Evolutionary conservation across 2,329 filamentous ascomycete genomes (phyloP).

Genomic region (Phialemoniopsis sp.): DNA sequence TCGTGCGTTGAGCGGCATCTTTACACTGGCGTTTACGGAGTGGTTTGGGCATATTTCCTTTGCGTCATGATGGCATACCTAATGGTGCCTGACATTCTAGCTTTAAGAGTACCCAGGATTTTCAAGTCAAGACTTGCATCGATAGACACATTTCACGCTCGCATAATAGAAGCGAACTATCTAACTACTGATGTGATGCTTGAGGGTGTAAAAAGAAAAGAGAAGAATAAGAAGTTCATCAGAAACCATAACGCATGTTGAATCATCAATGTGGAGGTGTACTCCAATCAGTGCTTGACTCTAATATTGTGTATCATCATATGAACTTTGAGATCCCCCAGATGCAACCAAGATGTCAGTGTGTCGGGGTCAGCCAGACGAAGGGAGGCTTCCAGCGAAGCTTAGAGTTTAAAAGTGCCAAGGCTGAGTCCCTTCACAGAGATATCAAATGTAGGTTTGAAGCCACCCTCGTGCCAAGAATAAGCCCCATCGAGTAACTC

Average conservation of each 20-base stretch:
- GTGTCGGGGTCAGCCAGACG: constrained; percentile 12
- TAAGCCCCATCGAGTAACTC: constrained; percentile 99
- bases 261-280: constrained; percentile 35
- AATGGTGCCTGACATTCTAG: too few relatives aligned
- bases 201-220: too few relatives aligned
- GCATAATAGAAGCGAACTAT: too few relatives aligned
- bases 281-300: constrained; percentile 93
- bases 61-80: too few relatives aligned
- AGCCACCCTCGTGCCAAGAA: constrained; percentile 95
- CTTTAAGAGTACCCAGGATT: too few relatives aligned
- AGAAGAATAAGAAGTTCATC: constrained; percentile 22
- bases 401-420: constrained; percentile 18
- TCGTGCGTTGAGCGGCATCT: not conserved
- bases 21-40: not conserved
- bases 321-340: constrained; percentile 52
- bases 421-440: constrained; percentile 24
- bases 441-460: constrained; percentile 27
- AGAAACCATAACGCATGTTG: constrained; percentile 34
- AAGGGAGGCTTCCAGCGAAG: constrained; percentile 30
- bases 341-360: constrained; percentile 8
- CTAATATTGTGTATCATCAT: constrained; percentile 95
- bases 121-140: too few relatives aligned
- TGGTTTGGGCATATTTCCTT: too few relatives aligned
- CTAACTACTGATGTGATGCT: too few relatives aligned
- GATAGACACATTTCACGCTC: too few relatives aligned